These are phyloP conservation scores for Brassica napus DNA, from an alignment of 345 rosid species.

Conservation along the genomic window Da-Ae NC_063436.1:21836001-21836500, in stretches of 20 bases:
- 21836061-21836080: background rate
- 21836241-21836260: background rate
- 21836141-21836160: constrained; percentile 34
- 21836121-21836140: constrained; percentile 72
- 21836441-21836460: constrained; percentile 39
- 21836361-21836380: constrained; percentile 36
- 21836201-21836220: constrained; percentile 1
- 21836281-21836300: background rate
- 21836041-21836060: background rate
- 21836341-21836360: constrained; percentile 5
- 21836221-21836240: background rate
- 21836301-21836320: background rate
- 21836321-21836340: constrained; percentile 49
- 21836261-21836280: background rate
- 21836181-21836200: background rate
- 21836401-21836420: constrained; percentile 34
- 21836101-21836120: constrained; percentile 51
- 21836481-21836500: constrained; percentile 69
- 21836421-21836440: constrained; percentile 46
- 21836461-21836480: constrained; percentile 45
- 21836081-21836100: constrained; percentile 44
- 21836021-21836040: background rate
- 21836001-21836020: constrained; percentile 61
- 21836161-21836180: constrained; percentile 35
- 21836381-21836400: constrained; percentile 6